A percentile compares a stretch with the other conserved stretches of the same genome.
These are phyloP conservation scores for Nakaseomyces kungkrabaensis DNA, from an alignment of 1,139 yeast genomes.

Conservation along the genomic window DNA sequence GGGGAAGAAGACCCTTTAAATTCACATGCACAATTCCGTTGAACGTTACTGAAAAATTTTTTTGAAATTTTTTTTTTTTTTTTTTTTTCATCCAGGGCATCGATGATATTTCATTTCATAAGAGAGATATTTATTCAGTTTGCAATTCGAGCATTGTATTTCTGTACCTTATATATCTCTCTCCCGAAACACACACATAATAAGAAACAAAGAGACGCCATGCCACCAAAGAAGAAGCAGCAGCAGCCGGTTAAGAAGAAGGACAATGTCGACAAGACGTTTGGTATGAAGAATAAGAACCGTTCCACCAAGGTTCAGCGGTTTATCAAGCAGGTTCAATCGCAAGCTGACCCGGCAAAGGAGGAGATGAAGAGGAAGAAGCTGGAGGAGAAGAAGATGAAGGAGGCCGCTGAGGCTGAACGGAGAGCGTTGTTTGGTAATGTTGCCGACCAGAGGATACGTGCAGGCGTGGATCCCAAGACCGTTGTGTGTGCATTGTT, in stretches of 20 bases:
- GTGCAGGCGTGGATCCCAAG: slow-evolving; percentile 97
- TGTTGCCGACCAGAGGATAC: slow-evolving; percentile 72
- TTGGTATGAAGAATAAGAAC: slow-evolving; percentile 90
- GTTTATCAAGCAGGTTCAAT: slow-evolving; percentile 67
- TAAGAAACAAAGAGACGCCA: slow-evolving; percentile 16
- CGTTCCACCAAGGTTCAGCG: slow-evolving; percentile 87
- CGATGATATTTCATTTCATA: background rate
- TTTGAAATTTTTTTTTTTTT: background rate
- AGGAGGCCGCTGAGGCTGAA: slow-evolving; percentile 80
- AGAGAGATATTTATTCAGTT: background rate
- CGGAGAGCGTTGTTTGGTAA: slow-evolving; percentile 69
- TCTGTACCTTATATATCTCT: too few species aligned
- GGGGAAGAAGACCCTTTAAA: too few species aligned
- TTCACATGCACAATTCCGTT: background rate
- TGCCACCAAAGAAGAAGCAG: slow-evolving; percentile 69
- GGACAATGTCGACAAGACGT: slow-evolving; percentile 79
- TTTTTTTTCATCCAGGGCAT: background rate
- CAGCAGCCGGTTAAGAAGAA: slow-evolving; percentile 63
- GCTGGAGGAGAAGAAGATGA: slow-evolving; percentile 83
- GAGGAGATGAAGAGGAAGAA: slow-evolving; percentile 69
- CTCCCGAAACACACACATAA: too few species aligned
- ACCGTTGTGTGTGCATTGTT: slow-evolving; percentile 84
- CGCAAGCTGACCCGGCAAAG: slow-evolving; percentile 59
- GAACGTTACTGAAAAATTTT: background rate
- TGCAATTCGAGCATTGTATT: background rate